phyloP scores from a whole-genome alignment of 371 early-diverging fungal genomes.

The Zychaea mexicana region DNA sequence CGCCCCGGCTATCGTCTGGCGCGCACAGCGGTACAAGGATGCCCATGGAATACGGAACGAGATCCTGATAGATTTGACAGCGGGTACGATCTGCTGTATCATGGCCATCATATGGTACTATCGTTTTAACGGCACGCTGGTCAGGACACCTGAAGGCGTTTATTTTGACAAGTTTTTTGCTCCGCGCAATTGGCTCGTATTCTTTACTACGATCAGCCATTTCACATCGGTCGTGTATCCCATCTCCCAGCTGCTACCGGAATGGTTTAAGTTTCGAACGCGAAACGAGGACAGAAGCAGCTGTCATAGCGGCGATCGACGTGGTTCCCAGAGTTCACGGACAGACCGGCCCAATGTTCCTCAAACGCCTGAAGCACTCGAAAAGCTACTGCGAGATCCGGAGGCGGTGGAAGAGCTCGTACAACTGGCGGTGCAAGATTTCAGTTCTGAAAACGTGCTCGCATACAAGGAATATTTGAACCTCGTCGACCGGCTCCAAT shows the following conservation, averaged over 20 bases:
- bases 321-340: not conserved
- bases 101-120: slow-evolving; percentile 28
- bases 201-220: slow-evolving; percentile 23
- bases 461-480: slow-evolving; percentile 38
- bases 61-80: slow-evolving; percentile 21
- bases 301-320: not conserved
- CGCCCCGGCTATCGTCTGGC: slow-evolving; percentile 28
- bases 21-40: slow-evolving; percentile 25
- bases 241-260: slow-evolving; percentile 8
- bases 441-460: slow-evolving; percentile 42
- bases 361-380: slow-evolving; percentile 26
- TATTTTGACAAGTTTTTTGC: slow-evolving; percentile 12
- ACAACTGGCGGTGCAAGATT: slow-evolving; percentile 41
- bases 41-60: slow-evolving; percentile 44
- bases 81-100: slow-evolving; percentile 29
- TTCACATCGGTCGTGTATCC: slow-evolving; percentile 32
- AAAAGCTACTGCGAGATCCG: slow-evolving; percentile 20
- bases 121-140: not conserved
- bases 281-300: not conserved
- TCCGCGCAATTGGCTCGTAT: slow-evolving; percentile 27
- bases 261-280: not conserved
- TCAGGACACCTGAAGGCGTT: not conserved
- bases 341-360: not conserved
- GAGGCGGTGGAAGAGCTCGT: slow-evolving; percentile 22
- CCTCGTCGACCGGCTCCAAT: slow-evolving; percentile 13